Percentiles rank a stretch among this genome's conserved stretches.
phyloP scores from a whole-genome alignment of 2,329 filamentous ascomycete genomes.

The Pyrenochaeta sp. region DNA sequence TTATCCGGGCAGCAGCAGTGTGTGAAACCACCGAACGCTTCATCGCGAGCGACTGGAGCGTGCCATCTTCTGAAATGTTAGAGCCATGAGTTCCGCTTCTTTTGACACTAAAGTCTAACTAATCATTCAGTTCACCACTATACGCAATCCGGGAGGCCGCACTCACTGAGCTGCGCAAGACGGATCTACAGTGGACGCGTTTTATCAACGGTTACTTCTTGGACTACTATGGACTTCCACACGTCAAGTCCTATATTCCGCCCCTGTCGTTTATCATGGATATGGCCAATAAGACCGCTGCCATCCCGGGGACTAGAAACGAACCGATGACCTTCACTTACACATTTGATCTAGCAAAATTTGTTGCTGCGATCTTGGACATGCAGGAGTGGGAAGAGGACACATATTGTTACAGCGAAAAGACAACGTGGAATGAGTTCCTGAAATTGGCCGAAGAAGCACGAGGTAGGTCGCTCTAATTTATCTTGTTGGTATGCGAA shows the following conservation, averaged over 20 bases:
- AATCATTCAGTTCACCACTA: no score
- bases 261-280: slow-evolving; percentile 14
- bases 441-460: no score
- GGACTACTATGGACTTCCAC: slow-evolving; percentile 29
- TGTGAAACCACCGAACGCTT: slow-evolving; percentile 1
- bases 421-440: slow-evolving; percentile 14
- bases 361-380: slow-evolving; percentile 53
- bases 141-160: slow-evolving; percentile 16
- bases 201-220: no score
- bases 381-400: slow-evolving; percentile 54
- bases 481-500: no score
- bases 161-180: slow-evolving; percentile 21
- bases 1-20: not conserved
- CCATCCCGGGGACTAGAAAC: slow-evolving; percentile 60
- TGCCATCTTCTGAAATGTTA: slow-evolving; percentile 13
- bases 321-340: slow-evolving; percentile 56
- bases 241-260: slow-evolving; percentile 13
- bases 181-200: no score
- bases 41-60: slow-evolving; percentile 29
- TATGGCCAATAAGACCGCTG: slow-evolving; percentile 42
- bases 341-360: slow-evolving; percentile 58
- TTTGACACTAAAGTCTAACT: no score
- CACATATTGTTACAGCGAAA: slow-evolving; percentile 12
- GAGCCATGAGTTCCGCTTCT: no score
- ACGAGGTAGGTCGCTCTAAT: no score